Conservation (phyloP, 2,329 filamentous ascomycete genomes). For the Fusarium illudens region DNA sequence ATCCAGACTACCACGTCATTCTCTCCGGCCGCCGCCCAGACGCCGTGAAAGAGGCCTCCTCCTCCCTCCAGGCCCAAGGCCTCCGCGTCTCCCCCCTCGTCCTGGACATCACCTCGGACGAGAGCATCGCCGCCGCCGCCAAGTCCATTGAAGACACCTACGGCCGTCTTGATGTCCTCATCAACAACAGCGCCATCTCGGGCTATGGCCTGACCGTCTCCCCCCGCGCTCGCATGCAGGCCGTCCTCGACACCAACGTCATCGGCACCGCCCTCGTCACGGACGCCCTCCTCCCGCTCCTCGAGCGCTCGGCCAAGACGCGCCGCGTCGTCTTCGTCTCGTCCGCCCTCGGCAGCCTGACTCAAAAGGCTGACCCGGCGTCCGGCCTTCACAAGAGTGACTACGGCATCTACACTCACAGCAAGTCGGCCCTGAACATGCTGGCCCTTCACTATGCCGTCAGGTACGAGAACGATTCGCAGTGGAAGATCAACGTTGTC, state of each 20-base stretch:
- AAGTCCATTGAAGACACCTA: conserved; percentile 2
- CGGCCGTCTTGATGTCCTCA: conserved; percentile 24
- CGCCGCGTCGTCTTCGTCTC: conserved; percentile 30
- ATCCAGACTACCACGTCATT: conserved; percentile 19
- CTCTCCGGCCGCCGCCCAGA: conserved; percentile 15
- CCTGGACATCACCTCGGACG: conserved; percentile 25
- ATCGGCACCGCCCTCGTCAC: conserved; percentile 28
- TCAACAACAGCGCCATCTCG: conserved; percentile 31
- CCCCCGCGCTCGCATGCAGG: conserved; percentile 20
- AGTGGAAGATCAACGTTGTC: conserved; percentile 23
- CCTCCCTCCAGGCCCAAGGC: conserved; percentile 11
- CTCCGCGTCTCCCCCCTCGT: conserved; percentile 17
- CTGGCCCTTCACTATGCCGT: conserved; percentile 24
- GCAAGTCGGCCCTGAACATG: conserved; percentile 33
- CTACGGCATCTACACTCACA: conserved; percentile 23
- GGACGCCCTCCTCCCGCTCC: conserved; percentile 20
- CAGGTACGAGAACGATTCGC: conserved; percentile 9
- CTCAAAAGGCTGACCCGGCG: conserved; percentile 16
- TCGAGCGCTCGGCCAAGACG: conserved; percentile 12
- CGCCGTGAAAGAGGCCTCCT: conserved; percentile 11
- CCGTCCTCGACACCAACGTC: conserved; percentile 27
- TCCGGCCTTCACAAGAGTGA: background rate
- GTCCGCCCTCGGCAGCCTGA: conserved; percentile 19
- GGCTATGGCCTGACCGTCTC: conserved; percentile 3
- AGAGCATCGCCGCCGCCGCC: conserved; percentile 18